Conservation (phyloP, 345 rosid genomes). For the Clarkia xantiana region DNA sequence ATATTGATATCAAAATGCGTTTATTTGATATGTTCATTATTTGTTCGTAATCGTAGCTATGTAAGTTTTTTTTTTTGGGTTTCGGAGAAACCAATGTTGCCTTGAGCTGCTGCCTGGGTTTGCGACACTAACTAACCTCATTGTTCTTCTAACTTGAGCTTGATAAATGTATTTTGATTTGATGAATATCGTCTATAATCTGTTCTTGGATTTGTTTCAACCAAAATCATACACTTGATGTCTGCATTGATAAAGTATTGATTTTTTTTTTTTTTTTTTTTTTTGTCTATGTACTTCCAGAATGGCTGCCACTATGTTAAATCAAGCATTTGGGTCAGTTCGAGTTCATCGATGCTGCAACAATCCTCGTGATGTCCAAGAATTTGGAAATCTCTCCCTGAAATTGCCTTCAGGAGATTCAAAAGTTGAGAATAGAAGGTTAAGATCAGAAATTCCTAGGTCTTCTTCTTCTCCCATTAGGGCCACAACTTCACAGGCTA, state of each 20-base stretch:
- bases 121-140: too few relatives aligned
- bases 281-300: constrained; percentile 24
- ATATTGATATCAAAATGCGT: background rate
- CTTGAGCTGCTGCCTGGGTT: too few relatives aligned
- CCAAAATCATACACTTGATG: background rate
- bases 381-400: constrained; percentile 19
- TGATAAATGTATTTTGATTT: too few relatives aligned
- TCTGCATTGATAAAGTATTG: too few relatives aligned
- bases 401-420: constrained; percentile 18
- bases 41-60: too few relatives aligned
- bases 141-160: too few relatives aligned
- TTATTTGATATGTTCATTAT: too few relatives aligned
- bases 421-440: constrained; percentile 18
- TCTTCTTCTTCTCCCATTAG: constrained; percentile 20
- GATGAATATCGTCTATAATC: too few relatives aligned
- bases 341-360: constrained; percentile 20
- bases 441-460: constrained; percentile 15
- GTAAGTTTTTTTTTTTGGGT: too few relatives aligned
- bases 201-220: too few relatives aligned
- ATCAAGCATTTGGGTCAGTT: constrained; percentile 30
- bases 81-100: too few relatives aligned
- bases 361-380: constrained; percentile 19
- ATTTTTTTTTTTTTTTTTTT: too few relatives aligned
- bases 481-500: constrained; percentile 43
- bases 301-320: constrained; percentile 49